These are phyloP conservation scores for Ormosia emarginata DNA, from an alignment of 306 rosid genomes.

Conservation along the genomic window DNA sequence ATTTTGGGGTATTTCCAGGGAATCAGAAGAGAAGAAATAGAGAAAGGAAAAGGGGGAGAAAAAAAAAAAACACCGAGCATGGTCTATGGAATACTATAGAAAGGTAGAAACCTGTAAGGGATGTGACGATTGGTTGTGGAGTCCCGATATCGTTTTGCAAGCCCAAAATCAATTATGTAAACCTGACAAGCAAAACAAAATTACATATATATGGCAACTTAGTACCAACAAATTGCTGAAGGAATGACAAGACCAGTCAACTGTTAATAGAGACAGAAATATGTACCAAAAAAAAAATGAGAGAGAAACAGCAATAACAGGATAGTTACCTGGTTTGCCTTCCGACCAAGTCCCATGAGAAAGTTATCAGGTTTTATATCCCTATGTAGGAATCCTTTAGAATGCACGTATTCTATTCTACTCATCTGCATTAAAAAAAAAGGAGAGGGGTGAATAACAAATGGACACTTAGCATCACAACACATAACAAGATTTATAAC, in stretches of 20 bases:
- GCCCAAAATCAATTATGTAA: slow-evolving; percentile 89
- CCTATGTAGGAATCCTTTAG: slow-evolving; percentile 93
- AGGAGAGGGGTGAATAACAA: not conserved
- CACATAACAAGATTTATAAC: not conserved
- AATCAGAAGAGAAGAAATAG: not conserved
- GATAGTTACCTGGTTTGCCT: slow-evolving; percentile 83
- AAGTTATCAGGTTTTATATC: slow-evolving; percentile 97
- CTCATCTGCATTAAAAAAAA: slow-evolving; percentile 47
- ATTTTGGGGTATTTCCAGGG: not conserved
- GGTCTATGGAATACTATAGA: not conserved
- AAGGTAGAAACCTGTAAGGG: slow-evolving; percentile 62
- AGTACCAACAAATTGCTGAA: not conserved
- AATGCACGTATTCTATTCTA: slow-evolving; percentile 87
- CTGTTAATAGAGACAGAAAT: not conserved
- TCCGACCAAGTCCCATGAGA: slow-evolving; percentile 98
- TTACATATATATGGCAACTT: not conserved
- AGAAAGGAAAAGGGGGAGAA: not conserved
- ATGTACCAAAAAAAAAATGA: too few relatives aligned
- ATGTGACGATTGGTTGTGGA: slow-evolving; percentile 83
- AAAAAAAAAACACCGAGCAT: not conserved
- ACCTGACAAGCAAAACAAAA: slow-evolving; percentile 46
- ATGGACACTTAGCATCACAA: not conserved
- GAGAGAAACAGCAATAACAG: not conserved
- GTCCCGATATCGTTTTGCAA: slow-evolving; percentile 90
- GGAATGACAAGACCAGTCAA: not conserved